Base-by-base conservation (phyloP, 495 filamentous ascomycete genomes). In the Pyronema omphalodes region DNA sequence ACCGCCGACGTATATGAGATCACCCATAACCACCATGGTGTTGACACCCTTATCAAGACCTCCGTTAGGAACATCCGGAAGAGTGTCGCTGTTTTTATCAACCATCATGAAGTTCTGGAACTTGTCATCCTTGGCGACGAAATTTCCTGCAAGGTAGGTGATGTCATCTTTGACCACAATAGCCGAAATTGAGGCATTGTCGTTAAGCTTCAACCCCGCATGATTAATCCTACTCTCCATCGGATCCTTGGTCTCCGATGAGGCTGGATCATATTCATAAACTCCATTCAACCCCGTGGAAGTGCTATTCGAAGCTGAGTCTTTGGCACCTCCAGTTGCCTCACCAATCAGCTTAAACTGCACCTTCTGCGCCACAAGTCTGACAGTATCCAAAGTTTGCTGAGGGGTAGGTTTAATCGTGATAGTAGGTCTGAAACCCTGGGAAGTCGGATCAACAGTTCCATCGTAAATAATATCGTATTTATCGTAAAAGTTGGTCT, bases 401-500 rank as follows among this genome's bases (percentile, higher is more conserved):
- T 75, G 78, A 11, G 74, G 57, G 15, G 74, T 66, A 9, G 89
- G 84, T 1, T 79, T 72, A 51, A 99, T 70, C 1, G 86, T 94
- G 49, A 99, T 79, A 14, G 74, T 75, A 23, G 91, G 87, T 17
- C 81, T 77, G 69, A 96, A 96, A 17, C 73, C 74, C 58, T 72
- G 72, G 35, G 78, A 81, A 57, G 73, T 80, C 33, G 78, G 79
- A 62, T 96, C 87, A 53, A 99, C 78, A 55, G 75, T 76, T 7
- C 88, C 93, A 54, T 77, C 79, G 66, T 88, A 94, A 55, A 96
- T 78, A 53, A 81, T 78, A 61, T 96, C 93, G 58, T 91, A 94
- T 68, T 96, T 99, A 69, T 94, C 86, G 63, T 80, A 86, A 58
- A 86, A 69, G 67, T 96, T 96, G 14, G 87, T 94, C 69, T 99